Evolutionary conservation across 2,329 filamentous ascomycete genomes (phyloP).

Genomic region (Exophiala bonariae): DNA sequence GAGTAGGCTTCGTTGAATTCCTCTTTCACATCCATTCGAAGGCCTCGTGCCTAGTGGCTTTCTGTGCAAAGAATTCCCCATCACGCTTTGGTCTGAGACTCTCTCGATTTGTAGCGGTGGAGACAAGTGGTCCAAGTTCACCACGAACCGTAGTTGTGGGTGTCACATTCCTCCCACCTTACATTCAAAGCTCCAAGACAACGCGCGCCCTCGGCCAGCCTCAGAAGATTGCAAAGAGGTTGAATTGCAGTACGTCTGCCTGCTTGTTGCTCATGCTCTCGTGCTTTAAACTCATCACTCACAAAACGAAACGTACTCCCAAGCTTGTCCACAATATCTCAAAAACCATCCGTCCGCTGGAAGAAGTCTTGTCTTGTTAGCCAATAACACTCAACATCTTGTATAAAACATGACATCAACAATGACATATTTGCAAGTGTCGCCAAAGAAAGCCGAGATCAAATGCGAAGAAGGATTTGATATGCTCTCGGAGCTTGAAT

Average conservation of each 20-base stretch:
- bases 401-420: neutral
- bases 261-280: neutral
- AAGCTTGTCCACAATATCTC: constrained; percentile 6
- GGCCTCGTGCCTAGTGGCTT: constrained; percentile 17
- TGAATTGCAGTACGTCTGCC: neutral
- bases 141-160: constrained; percentile 16
- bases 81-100: constrained; percentile 22
- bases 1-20: constrained; percentile 6
- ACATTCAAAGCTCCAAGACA: constrained; percentile 24
- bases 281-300: too few species aligned
- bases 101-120: constrained; percentile 17
- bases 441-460: neutral
- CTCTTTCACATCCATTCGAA: constrained; percentile 8
- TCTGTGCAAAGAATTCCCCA: constrained; percentile 22
- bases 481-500: constrained; percentile 13
- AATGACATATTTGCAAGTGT: constrained; percentile 4
- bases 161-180: constrained; percentile 25
- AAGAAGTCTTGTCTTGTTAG: constrained; percentile 1
- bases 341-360: constrained; percentile 1
- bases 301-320: too few species aligned
- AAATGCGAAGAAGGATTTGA: constrained; percentile 17
- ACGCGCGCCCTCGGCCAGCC: constrained; percentile 10
- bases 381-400: neutral
- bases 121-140: constrained; percentile 1
- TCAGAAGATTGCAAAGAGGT: constrained; percentile 2